phyloP scores from a whole-genome alignment of 2,329 filamentous ascomycete genomes.

The Aquanectria penicillioides region DNA sequence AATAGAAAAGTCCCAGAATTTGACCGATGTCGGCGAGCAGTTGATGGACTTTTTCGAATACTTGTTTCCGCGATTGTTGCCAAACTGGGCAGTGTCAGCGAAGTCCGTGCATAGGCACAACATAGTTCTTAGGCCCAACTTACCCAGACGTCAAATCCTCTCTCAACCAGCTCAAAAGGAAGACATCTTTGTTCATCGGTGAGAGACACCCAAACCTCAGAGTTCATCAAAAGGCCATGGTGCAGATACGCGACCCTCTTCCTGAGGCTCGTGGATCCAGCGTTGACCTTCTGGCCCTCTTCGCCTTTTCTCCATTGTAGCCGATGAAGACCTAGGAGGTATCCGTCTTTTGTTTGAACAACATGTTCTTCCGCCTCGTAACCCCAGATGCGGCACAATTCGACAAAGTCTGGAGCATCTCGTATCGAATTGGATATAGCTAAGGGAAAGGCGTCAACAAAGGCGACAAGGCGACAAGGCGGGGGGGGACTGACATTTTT shows the following conservation, averaged over 20 bases:
- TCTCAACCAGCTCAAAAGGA: slow-evolving; percentile 88
- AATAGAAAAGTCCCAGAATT: slow-evolving; percentile 98
- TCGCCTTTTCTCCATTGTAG: slow-evolving; percentile 86
- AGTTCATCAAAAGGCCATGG: slow-evolving; percentile 98
- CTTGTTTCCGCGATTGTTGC: slow-evolving; percentile 98
- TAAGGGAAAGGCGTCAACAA: slow-evolving; percentile 59
- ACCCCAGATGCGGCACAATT: slow-evolving; percentile 90
- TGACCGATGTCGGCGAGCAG: slow-evolving; percentile 75
- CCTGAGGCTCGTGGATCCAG: slow-evolving; percentile 70
- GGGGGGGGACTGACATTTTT: slow-evolving; percentile 61
- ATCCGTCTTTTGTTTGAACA: slow-evolving; percentile 93
- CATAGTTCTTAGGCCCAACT: too few species aligned
- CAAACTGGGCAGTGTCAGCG: slow-evolving; percentile 67
- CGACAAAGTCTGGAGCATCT: slow-evolving; percentile 89
- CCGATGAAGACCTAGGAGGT: slow-evolving; percentile 88
- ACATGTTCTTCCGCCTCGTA: slow-evolving; percentile 97
- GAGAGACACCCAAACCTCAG: slow-evolving; percentile 95
- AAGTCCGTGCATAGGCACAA: neutral
- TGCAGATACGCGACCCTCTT: slow-evolving; percentile 95
- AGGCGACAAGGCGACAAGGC: slow-evolving; percentile 46
- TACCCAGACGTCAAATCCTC: slow-evolving; percentile 95
- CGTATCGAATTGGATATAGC: slow-evolving; percentile 80
- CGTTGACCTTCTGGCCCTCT: slow-evolving; percentile 81
- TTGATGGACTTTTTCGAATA: slow-evolving; percentile 95
- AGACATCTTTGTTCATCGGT: slow-evolving; percentile 87